Base-by-base conservation (phyloP, 176 grass and related monocot genomes). In the Typha latifolia region DNA sequence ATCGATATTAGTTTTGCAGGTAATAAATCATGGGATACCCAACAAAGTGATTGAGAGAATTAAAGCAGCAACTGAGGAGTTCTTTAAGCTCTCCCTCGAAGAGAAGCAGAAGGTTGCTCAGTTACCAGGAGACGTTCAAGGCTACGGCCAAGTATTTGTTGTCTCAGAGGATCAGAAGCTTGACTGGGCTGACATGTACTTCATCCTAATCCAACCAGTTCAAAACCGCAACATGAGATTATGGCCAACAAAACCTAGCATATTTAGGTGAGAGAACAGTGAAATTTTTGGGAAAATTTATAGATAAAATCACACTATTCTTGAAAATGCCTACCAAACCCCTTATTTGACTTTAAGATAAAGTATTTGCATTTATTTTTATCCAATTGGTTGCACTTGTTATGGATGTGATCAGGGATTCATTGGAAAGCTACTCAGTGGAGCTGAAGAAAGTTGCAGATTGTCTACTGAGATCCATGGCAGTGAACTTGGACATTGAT, bases 61-160 rank as follows among this genome's bases (percentile, higher is more conserved):
- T 31, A 89, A 78, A 70, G 8, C 19, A 0, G 59, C 20, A 47
- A 0, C 78, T 8, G 13, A 13, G 52, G 65, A 1, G 0, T 89
- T 89, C 86, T 85, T 85, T 65, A 15, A 57, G 0, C 78, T 90
- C 5, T 72, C 71, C 3, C 72, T 79, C 1, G 62, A 48, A 3
- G 70, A 81, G 62, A 89, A 75, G 74, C 13, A 4, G 14, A 53
- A 51, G 4, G 0, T 63, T 0, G 81, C 77, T 50, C 83, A 82
- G 79, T 14, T 8, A 18, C 61, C 77, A 4, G 73, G 55, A 12
- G 19, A 75, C 22, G 43, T 86, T 32, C 69, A 90, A 75, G 77
- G 80, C 5, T 87, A 87, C 37, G 88, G 84, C 4, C 84, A 87
- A 67, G 66, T 48, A 10, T 91, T 91, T 65, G 83, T 84, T 3